phyloP scores from a whole-genome alignment of 371 early-diverging fungal species.

The Mortierella sp. region DNA sequence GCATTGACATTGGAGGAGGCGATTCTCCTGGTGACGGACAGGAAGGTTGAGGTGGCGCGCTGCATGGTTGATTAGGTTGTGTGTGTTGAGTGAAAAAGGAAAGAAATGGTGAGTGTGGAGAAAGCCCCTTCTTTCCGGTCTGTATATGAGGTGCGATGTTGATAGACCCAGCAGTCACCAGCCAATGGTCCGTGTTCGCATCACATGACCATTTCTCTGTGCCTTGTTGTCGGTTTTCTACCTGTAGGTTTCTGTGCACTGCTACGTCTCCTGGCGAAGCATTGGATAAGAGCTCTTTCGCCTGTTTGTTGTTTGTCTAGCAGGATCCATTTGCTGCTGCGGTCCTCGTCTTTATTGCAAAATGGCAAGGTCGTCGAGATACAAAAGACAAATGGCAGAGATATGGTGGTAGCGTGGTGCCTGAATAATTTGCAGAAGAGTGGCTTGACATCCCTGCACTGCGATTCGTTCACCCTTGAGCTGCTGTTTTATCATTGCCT shows the following conservation, averaged over 20 bases:
- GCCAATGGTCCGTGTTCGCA: background rate
- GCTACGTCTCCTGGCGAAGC: background rate
- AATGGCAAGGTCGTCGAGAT: too few relatives aligned
- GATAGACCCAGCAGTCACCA: background rate
- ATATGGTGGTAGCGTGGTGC: background rate
- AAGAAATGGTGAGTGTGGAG: constrained; percentile 7
- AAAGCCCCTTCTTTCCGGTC: background rate
- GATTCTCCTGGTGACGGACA: constrained; percentile 16
- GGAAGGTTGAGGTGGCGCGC: constrained; percentile 33
- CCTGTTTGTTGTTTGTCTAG: too few relatives aligned
- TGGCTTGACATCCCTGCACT: background rate
- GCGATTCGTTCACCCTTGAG: background rate
- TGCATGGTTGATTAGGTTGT: constrained; percentile 32
- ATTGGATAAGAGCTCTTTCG: too few relatives aligned
- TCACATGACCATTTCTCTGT: background rate
- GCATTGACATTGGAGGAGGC: constrained; percentile 1
- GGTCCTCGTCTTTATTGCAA: too few relatives aligned
- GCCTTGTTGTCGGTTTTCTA: background rate
- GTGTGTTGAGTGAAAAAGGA: background rate
- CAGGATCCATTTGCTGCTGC: too few relatives aligned
- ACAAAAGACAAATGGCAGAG: too few relatives aligned
- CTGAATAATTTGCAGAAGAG: background rate
- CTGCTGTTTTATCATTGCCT: background rate
- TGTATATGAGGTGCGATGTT: background rate
- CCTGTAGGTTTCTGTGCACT: background rate